A percentile compares a stretch with the other conserved stretches of the same genome.
Evolutionary conservation across 75 land plant genomes (phyloP).

Genomic region (Ceratopteris richardii): DNA sequence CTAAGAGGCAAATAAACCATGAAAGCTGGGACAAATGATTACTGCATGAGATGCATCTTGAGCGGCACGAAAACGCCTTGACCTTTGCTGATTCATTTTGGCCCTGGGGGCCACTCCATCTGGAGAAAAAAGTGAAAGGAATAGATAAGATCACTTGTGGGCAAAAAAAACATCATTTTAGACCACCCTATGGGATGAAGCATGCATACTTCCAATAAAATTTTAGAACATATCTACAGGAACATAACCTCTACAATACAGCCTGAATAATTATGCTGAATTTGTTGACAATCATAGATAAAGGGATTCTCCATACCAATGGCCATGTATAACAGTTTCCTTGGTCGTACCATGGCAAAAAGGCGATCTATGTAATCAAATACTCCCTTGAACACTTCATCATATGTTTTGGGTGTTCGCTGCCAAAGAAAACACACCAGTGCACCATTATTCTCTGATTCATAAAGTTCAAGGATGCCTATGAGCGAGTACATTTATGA

Average conservation of each 20-base stretch:
- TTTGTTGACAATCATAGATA: too few species aligned
- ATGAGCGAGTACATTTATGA: too few species aligned
- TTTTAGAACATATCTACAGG: too few species aligned
- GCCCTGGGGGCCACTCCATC: constrained; percentile 98
- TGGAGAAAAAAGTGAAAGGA: constrained; percentile 12
- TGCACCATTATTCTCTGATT: too few species aligned
- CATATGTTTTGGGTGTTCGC: constrained; percentile 46
- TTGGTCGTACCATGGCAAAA: constrained; percentile 67
- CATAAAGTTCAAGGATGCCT: too few species aligned
- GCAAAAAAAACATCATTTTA: too few species aligned
- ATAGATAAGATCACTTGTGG: too few species aligned
- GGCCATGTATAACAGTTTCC: constrained; percentile 85
- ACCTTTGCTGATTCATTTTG: constrained; percentile 91
- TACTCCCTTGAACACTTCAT: constrained; percentile 58
- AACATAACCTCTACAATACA: too few species aligned
- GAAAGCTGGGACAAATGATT: constrained; percentile 4
- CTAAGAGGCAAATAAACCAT: too few species aligned
- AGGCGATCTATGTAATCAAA: constrained; percentile 84
- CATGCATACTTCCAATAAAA: too few species aligned
- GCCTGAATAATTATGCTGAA: too few species aligned
- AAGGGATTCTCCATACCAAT: constrained; percentile 53
- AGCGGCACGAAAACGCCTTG: constrained; percentile 81
- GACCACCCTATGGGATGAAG: too few species aligned
- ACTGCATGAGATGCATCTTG: constrained; percentile 82
- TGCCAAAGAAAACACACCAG: neutral